Percentiles rank a stretch among this genome's conserved stretches.
phyloP scores from a whole-genome alignment of 2,329 filamentous ascomycete genomes.

The Phyllachora maydis region DNA sequence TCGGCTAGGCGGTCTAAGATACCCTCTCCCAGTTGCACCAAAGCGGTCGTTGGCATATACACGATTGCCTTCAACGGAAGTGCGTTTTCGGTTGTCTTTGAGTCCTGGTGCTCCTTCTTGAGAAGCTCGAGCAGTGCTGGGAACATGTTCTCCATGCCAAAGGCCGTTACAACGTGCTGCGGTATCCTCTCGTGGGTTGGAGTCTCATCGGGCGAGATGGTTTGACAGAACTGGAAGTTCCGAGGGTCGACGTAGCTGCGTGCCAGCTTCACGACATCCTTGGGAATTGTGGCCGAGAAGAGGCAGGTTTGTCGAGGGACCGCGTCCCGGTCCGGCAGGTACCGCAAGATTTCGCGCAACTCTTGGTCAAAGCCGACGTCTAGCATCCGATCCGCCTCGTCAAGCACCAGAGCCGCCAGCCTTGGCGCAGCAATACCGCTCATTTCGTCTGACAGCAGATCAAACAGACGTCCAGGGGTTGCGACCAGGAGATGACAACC shows the following conservation, averaged over 20 bases:
- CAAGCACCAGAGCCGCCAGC: constrained; percentile 81
- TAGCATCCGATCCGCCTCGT: constrained; percentile 96
- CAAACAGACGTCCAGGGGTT: constrained; percentile 72
- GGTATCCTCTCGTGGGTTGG: constrained; percentile 74
- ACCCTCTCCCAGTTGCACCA: constrained; percentile 43
- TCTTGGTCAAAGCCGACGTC: constrained; percentile 70
- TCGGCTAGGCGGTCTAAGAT: constrained; percentile 29
- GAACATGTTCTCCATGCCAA: constrained; percentile 53
- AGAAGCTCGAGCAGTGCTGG: constrained; percentile 63
- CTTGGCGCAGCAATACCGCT: constrained; percentile 51
- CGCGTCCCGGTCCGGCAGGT: constrained; percentile 39
- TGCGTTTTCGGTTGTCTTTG: constrained; percentile 11
- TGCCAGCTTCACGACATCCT: constrained; percentile 63
- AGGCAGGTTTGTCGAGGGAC: constrained; percentile 75
- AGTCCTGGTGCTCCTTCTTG: constrained; percentile 30
- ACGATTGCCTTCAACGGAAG: constrained; percentile 87
- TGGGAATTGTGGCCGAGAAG: constrained; percentile 85
- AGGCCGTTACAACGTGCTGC: constrained; percentile 50
- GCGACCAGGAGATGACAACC: constrained; percentile 83
- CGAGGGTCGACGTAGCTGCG: constrained; percentile 54
- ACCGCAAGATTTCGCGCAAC: constrained; percentile 35
- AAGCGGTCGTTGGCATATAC: constrained; percentile 65
- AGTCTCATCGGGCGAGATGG: constrained; percentile 60
- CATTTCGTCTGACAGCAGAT: constrained; percentile 49
- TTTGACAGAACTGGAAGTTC: constrained; percentile 77